A percentile compares a stretch with the other conserved stretches of the same genome.
Evolutionary conservation across 2,329 filamentous ascomycete genomes (phyloP).

Genomic region (Sporothrix brunneoviolacea): DNA sequence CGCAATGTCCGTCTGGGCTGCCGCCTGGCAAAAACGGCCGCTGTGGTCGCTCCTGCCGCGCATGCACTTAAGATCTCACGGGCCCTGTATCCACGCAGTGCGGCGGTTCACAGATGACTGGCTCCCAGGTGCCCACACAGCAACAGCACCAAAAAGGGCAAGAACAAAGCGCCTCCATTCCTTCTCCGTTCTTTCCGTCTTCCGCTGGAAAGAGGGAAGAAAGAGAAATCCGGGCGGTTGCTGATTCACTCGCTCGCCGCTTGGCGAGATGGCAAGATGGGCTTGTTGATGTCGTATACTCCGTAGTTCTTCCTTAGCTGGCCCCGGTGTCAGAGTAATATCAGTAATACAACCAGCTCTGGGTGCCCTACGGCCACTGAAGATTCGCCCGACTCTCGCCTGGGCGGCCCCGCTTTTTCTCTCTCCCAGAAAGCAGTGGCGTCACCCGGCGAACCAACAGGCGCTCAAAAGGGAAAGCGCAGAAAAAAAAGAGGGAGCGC

Average conservation of each 20-base stretch:
- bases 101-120: neutral
- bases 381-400: too few relatives aligned
- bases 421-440: conserved; percentile 13
- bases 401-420: too few relatives aligned
- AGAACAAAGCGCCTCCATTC: too few relatives aligned
- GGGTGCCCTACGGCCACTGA: too few relatives aligned
- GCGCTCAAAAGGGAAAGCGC: neutral
- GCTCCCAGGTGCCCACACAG: conserved; percentile 1
- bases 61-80: neutral
- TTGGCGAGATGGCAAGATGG: neutral
- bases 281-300: too few relatives aligned
- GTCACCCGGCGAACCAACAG: conserved; percentile 20
- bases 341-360: too few relatives aligned
- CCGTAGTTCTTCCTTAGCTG: too few relatives aligned
- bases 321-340: too few relatives aligned
- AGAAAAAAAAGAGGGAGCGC: neutral
- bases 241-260: conserved; percentile 4
- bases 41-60: neutral
- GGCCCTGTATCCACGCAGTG: neutral
- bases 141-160: neutral
- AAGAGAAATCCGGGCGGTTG: conserved; percentile 1
- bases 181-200: neutral
- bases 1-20: neutral
- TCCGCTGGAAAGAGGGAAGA: neutral
- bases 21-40: too few relatives aligned